phyloP scores from a whole-genome alignment of 2,329 filamentous ascomycete species.

The Fusarium lateritium region DNA sequence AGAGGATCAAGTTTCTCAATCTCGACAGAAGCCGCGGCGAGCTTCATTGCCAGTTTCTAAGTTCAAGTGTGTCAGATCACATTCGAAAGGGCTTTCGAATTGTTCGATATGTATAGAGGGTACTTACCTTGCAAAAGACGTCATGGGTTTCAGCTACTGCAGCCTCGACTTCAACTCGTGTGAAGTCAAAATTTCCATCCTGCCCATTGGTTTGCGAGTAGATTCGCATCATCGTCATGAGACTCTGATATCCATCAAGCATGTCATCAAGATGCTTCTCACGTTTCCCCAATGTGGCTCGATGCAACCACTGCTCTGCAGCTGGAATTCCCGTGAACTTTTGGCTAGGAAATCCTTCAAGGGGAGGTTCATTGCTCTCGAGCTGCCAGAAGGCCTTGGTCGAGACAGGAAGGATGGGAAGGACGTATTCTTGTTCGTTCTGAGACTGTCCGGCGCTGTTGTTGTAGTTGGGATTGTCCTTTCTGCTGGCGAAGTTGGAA shows the following conservation, averaged over 20 bases:
- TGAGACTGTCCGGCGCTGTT: not conserved
- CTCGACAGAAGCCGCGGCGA: not conserved
- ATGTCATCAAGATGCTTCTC: too few relatives aligned
- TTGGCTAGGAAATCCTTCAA: not conserved
- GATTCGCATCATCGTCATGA: too few relatives aligned
- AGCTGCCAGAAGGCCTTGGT: conserved; percentile 27
- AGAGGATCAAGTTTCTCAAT: conserved; percentile 16
- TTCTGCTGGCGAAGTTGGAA: not conserved
- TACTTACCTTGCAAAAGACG: not conserved
- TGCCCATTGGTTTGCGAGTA: not conserved
- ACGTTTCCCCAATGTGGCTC: too few relatives aligned
- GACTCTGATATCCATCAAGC: too few relatives aligned
- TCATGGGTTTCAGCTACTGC: conserved; percentile 4
- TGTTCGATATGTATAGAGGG: not conserved
- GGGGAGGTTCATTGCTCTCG: not conserved
- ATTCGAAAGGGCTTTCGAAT: not conserved
- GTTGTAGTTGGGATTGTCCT: not conserved
- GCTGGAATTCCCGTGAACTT: not conserved
- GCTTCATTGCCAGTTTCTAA: not conserved
- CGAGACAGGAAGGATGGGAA: conserved; percentile 23
- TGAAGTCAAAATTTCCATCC: not conserved
- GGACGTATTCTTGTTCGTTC: not conserved
- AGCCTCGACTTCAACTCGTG: not conserved
- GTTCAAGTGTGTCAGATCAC: not conserved
- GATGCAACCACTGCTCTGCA: too few relatives aligned